phyloP scores from a whole-genome alignment of 202 grass and related monocot species.

The Zoysia matrella region DNA sequence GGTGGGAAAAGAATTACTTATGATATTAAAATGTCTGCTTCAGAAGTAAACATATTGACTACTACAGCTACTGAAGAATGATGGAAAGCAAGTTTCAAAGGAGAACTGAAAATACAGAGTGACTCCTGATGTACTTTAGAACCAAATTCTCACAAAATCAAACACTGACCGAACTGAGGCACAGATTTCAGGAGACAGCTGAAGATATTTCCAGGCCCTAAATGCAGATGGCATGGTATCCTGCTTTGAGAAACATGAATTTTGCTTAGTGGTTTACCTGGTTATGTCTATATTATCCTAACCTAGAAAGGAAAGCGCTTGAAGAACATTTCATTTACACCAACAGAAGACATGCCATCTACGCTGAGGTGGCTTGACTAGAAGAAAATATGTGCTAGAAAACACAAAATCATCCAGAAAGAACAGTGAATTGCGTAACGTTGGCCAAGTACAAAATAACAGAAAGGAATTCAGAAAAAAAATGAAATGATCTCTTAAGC shows the following conservation, averaged over 20 bases:
- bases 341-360: conserved; percentile 50
- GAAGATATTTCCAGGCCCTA: conserved; percentile 76
- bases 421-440: conserved; percentile 1
- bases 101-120: conserved; percentile 10
- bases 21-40: not conserved
- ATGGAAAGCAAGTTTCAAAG: not conserved
- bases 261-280: conserved; percentile 58
- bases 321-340: conserved; percentile 53
- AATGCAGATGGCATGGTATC: conserved; percentile 78
- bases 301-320: conserved; percentile 54
- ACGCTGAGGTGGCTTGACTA: conserved; percentile 38
- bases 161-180: conserved; percentile 76
- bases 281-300: conserved; percentile 56
- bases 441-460: not conserved
- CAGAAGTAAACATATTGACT: not conserved
- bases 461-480: not conserved
- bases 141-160: conserved; percentile 61
- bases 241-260: conserved; percentile 84
- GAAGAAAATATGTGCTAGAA: conserved; percentile 31
- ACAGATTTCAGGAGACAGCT: conserved; percentile 71
- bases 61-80: conserved; percentile 10
- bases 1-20: not conserved
- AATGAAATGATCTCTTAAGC: not conserved
- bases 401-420: conserved; percentile 35
- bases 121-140: conserved; percentile 37